Evolutionary conservation across 2,329 filamentous ascomycete genomes (phyloP).

Genomic region (Clarireedia monteithiana): DNA sequence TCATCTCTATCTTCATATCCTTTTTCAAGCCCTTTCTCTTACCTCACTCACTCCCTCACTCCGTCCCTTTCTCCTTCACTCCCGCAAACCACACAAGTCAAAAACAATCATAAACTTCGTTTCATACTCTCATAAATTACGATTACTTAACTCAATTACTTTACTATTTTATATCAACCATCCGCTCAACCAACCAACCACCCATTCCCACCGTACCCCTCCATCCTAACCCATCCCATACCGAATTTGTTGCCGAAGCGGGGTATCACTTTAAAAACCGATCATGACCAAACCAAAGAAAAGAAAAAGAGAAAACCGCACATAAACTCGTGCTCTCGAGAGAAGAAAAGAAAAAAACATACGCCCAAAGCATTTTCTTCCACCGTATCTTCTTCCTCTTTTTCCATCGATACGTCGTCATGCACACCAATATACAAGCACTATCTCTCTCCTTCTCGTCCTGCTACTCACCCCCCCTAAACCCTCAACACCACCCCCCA

Average conservation of each 20-base stretch:
- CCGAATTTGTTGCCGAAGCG: slow-evolving; percentile 1
- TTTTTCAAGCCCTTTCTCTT: too few species aligned
- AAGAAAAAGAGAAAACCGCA: background rate
- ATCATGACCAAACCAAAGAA: background rate
- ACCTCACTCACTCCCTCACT: too few species aligned
- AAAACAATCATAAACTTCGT: background rate
- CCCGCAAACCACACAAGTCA: background rate
- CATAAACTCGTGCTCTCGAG: background rate
- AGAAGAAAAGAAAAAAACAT: too few species aligned
- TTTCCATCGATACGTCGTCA: background rate
- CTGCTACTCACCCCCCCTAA: slow-evolving; percentile 4
- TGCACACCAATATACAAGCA: background rate
- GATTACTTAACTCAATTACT: background rate
- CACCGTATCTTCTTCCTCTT: background rate
- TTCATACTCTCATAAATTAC: background rate
- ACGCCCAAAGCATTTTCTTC: background rate
- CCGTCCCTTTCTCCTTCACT: too few species aligned
- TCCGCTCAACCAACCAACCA: background rate
- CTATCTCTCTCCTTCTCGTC: background rate
- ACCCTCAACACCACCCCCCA: slow-evolving; percentile 36
- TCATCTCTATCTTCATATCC: too few species aligned
- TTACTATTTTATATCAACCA: background rate
- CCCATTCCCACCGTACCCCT: background rate
- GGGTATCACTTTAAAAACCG: slow-evolving; percentile 7
- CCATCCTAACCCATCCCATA: background rate